Conservation (phyloP, 805 yeast species). For the Jamesozyma hellenica region DNA sequence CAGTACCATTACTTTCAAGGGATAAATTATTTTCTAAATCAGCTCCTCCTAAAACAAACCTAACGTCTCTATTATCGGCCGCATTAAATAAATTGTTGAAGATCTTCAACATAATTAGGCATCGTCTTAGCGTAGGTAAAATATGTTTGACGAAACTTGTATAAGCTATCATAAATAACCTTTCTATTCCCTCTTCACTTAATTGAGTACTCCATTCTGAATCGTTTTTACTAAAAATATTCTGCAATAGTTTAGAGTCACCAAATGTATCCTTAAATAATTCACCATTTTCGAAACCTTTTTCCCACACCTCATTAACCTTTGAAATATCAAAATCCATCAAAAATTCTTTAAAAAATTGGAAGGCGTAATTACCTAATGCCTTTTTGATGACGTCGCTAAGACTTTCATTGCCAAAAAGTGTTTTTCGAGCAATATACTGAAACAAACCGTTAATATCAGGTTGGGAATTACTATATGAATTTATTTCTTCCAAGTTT, state of each 20-base stretch:
- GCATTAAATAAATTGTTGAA: slow-evolving; percentile 24
- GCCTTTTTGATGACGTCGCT: slow-evolving; percentile 13
- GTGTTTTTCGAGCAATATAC: slow-evolving; percentile 16
- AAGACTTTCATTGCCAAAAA: slow-evolving; percentile 15
- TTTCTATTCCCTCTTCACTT: neutral
- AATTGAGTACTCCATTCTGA: neutral
- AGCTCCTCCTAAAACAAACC: slow-evolving; percentile 17
- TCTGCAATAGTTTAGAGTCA: too few species aligned
- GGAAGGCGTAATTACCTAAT: slow-evolving; percentile 7
- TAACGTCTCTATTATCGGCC: slow-evolving; percentile 12
- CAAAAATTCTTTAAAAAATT: slow-evolving; percentile 12
- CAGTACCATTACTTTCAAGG: neutral
- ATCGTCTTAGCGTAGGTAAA: slow-evolving; percentile 24
- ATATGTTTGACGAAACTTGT: slow-evolving; percentile 16
- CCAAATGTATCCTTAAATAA: neutral
- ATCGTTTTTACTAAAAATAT: neutral
- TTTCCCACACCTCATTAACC: slow-evolving; percentile 6
- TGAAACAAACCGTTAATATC: slow-evolving; percentile 22
- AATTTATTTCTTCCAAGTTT: neutral
- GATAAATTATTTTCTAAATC: slow-evolving; percentile 11
- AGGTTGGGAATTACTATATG: too few species aligned
- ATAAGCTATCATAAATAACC: slow-evolving; percentile 5
- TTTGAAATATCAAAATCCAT: neutral
- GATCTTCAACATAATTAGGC: slow-evolving; percentile 26
- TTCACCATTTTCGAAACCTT: slow-evolving; percentile 4